Conservation (phyloP, 225 moss, liverwort and hornwort genomes). For the Marchantia paleacea region DNA sequence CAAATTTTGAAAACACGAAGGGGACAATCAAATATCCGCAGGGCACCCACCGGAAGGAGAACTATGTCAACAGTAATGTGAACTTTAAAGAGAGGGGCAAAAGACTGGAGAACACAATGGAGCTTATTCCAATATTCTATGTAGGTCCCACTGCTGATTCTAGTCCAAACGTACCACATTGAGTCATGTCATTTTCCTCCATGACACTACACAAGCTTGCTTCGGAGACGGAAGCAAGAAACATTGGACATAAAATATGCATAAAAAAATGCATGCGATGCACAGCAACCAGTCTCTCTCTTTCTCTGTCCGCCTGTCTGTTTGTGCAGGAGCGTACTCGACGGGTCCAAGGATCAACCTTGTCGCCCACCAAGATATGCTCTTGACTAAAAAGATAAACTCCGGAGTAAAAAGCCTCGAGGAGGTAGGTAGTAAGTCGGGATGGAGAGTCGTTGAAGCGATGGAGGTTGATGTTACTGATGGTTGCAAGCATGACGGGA, state of each 20-base stretch:
- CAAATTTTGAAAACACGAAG: not conserved
- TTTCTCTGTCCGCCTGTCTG: too few relatives aligned
- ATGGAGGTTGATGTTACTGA: not conserved
- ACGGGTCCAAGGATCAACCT: not conserved
- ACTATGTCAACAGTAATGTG: too few relatives aligned
- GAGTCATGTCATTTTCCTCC: not conserved
- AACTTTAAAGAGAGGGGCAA: not conserved
- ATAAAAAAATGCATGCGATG: not conserved
- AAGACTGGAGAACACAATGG: not conserved
- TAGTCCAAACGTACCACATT: not conserved
- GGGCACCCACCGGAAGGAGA: too few relatives aligned
- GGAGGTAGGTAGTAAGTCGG: too few relatives aligned
- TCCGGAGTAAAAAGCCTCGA: too few relatives aligned
- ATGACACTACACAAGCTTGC: not conserved
- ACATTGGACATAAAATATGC: not conserved
- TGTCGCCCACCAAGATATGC: not conserved
- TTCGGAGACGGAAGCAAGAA: not conserved
- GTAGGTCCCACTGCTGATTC: not conserved
- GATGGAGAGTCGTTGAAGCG: too few relatives aligned
- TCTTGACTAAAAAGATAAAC: not conserved
- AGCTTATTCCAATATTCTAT: not conserved
- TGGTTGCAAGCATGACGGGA: not conserved
- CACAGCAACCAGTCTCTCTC: not conserved
- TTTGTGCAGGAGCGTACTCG: too few relatives aligned
- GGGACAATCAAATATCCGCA: not conserved